Evolutionary conservation across 495 filamentous ascomycete species (phyloP).

Genomic region (Podospora pseudoanserina): DNA sequence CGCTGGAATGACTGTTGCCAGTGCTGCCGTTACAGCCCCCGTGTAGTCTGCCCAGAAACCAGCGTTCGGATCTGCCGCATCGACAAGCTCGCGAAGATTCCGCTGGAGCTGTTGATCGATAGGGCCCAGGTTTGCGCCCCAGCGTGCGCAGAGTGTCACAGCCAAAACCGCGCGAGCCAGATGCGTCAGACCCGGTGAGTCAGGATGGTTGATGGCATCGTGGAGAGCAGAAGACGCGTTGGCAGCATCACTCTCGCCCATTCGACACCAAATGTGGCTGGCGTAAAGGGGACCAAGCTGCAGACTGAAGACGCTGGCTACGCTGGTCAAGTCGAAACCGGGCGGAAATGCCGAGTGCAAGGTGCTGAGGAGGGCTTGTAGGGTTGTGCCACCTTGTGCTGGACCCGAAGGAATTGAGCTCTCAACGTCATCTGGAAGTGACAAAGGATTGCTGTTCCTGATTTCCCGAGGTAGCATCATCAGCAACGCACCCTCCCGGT

Average conservation of each 20-base stretch:
- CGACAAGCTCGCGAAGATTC: conserved; percentile 38
- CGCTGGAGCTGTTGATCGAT: conserved; percentile 42
- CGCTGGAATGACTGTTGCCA: conserved; percentile 35
- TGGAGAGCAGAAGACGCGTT: conserved; percentile 68
- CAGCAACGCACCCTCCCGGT: conserved; percentile 78
- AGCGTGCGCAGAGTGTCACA: conserved; percentile 71
- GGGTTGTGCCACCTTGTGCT: conserved; percentile 30
- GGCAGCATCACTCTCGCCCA: conserved; percentile 41
- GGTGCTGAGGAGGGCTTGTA: conserved; percentile 46
- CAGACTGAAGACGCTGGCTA: conserved; percentile 40
- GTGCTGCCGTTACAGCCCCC: conserved; percentile 36
- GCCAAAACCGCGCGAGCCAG: conserved; percentile 65
- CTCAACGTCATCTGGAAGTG: conserved; percentile 30
- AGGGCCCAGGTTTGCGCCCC: conserved; percentile 60
- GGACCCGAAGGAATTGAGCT: background rate
- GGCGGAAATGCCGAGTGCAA: conserved; percentile 54
- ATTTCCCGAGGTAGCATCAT: conserved; percentile 56
- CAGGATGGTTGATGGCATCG: conserved; percentile 63
- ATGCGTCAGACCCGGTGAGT: conserved; percentile 71
- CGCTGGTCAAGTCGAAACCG: conserved; percentile 47
- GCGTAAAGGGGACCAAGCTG: conserved; percentile 42
- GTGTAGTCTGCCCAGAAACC: conserved; percentile 46
- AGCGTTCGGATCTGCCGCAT: conserved; percentile 31
- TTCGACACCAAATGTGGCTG: conserved; percentile 44
- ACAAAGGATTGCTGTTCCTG: conserved; percentile 62